Conservation (phyloP, 139 green algal genomes). For the Desmodesmus armatus region DNA sequence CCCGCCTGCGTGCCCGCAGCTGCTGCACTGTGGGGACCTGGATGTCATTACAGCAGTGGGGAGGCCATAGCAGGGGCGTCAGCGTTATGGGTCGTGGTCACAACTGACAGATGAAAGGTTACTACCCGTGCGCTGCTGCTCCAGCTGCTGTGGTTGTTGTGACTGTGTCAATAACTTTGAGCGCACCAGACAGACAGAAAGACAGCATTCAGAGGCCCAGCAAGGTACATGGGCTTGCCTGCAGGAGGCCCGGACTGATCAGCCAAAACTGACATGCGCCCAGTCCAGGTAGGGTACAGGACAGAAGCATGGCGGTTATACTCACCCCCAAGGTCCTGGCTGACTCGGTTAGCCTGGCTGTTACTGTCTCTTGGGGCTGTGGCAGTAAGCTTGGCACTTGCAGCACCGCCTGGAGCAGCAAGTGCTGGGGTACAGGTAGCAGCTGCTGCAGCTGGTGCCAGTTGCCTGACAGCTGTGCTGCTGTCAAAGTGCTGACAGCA, state of each 20-base stretch:
- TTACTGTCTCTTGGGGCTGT: not conserved
- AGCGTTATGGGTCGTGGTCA: no score
- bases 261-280: no score
- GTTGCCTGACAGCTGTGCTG: not conserved
- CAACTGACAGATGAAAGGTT: no score
- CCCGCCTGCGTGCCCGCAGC: not conserved
- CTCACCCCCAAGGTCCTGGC: no score
- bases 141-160: not conserved
- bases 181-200: no score
- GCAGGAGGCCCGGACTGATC: no score
- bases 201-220: no score
- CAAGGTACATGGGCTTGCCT: no score
- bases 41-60: not conserved
- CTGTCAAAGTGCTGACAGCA: not conserved
- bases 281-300: no score
- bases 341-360: not conserved
- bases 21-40: not conserved
- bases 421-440: not conserved
- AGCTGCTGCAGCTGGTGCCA: constrained; percentile 32
- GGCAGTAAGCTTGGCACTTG: constrained; percentile 19
- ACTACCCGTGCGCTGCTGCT: not conserved
- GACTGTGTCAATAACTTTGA: no score
- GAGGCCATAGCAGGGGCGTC: no score
- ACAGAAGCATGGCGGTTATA: no score
- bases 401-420: not conserved